phyloP scores from a whole-genome alignment of 805 yeast genomes.

The Cyberlindnera xishuangbannaensis region DNA sequence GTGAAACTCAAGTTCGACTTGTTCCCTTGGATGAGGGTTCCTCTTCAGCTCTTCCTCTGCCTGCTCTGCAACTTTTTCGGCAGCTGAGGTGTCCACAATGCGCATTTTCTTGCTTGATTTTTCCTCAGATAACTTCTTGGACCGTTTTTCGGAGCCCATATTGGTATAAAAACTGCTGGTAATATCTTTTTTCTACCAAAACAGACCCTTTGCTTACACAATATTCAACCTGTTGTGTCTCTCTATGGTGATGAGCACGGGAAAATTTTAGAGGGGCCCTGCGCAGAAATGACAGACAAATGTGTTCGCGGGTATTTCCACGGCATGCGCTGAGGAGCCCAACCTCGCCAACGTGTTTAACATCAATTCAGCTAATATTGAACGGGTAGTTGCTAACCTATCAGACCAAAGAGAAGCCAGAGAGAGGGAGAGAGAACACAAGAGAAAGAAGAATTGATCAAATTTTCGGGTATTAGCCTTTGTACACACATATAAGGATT shows the following conservation, averaged over 20 bases:
- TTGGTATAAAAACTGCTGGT: slow-evolving; percentile 1
- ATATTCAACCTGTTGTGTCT: no score
- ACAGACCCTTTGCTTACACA: slow-evolving; percentile 1
- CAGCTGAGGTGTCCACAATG: slow-evolving; percentile 44
- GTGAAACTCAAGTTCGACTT: slow-evolving; percentile 41
- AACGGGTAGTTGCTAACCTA: no score
- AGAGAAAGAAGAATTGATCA: no score
- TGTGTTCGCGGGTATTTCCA: no score
- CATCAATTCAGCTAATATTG: no score
- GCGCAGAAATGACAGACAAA: slow-evolving; percentile 1
- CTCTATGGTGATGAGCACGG: slow-evolving; percentile 4
- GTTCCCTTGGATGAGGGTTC: slow-evolving; percentile 41
- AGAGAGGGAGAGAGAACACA: no score
- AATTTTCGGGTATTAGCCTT: no score
- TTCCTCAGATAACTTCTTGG: slow-evolving; percentile 24
- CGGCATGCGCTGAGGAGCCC: no score
- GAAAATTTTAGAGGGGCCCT: slow-evolving; percentile 6
- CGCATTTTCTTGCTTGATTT: slow-evolving; percentile 46
- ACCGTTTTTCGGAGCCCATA: slow-evolving; percentile 13
- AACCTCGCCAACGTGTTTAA: no score
- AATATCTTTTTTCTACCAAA: background rate
- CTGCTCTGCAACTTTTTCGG: slow-evolving; percentile 61
- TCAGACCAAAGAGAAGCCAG: no score
- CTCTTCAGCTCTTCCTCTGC: slow-evolving; percentile 49
- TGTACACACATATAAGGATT: no score